Conservation (phyloP, 1,284 basidiomycete species). For the Cryptococcus depauperatus region DNA sequence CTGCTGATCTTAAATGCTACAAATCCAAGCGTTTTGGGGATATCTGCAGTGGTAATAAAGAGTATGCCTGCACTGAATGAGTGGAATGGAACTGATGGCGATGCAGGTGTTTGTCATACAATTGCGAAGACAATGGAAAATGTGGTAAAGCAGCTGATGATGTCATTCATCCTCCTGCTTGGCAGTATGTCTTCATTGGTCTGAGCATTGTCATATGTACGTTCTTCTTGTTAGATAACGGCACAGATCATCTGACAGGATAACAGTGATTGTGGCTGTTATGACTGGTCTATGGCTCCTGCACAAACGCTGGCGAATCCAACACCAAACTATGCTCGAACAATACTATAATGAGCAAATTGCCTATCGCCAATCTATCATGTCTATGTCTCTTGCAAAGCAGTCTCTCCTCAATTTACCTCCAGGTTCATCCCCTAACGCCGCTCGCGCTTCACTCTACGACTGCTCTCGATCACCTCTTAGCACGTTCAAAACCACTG, state of each 20-base stretch:
- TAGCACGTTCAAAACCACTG: too few relatives aligned
- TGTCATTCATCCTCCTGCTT: constrained; percentile 57
- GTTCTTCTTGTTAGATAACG: constrained; percentile 13
- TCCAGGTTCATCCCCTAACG: constrained; percentile 20
- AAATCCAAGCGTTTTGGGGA: constrained; percentile 53
- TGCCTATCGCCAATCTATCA: constrained; percentile 46
- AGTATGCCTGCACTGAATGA: constrained; percentile 48
- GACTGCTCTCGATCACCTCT: too few relatives aligned
- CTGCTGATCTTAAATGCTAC: constrained; percentile 54
- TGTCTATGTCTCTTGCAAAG: constrained; percentile 43
- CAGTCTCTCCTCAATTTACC: constrained; percentile 38
- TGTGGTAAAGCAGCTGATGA: constrained; percentile 59
- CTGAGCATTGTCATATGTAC: constrained; percentile 62
- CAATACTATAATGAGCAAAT: constrained; percentile 79
- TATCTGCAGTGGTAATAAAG: constrained; percentile 67
- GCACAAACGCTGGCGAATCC: constrained; percentile 61
- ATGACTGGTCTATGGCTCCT: constrained; percentile 60
- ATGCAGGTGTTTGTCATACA: constrained; percentile 62
- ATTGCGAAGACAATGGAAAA: constrained; percentile 55
- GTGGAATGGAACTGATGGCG: constrained; percentile 2
- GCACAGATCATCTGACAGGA: not conserved
- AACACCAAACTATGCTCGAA: constrained; percentile 67
- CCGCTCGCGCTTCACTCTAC: constrained; percentile 21
- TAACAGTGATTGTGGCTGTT: constrained; percentile 60
- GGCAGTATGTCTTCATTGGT: constrained; percentile 66